Evolutionary conservation across 2,329 filamentous ascomycete genomes (phyloP).

Genomic region (Periconia sp.): DNA sequence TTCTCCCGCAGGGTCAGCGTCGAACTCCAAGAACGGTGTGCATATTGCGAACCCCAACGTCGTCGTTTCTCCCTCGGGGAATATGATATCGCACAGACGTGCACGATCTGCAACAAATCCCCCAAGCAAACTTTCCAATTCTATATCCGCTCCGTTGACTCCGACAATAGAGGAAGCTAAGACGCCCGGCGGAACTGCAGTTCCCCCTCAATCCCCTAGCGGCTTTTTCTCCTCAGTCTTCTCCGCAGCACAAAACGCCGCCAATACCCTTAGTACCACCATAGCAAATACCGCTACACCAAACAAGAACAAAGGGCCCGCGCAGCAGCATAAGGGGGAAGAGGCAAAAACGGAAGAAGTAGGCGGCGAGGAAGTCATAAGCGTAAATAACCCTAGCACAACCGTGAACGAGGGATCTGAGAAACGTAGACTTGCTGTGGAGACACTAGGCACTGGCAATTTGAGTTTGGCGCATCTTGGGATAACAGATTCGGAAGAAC

Average conservation of each 20-base stretch:
- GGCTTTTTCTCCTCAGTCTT: slow-evolving; percentile 95
- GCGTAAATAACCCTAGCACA: slow-evolving; percentile 28
- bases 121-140: slow-evolving; percentile 87
- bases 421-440: slow-evolving; percentile 71
- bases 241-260: slow-evolving; percentile 89
- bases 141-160: slow-evolving; percentile 66
- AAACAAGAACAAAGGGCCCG: slow-evolving; percentile 54
- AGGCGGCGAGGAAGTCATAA: slow-evolving; percentile 48
- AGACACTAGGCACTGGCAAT: slow-evolving; percentile 86
- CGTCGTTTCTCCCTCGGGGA: slow-evolving; percentile 64
- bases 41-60: slow-evolving; percentile 52
- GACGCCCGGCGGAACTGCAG: slow-evolving; percentile 57
- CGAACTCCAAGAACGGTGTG: slow-evolving; percentile 21
- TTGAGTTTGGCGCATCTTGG: slow-evolving; percentile 87
- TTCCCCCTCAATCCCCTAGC: slow-evolving; percentile 46
- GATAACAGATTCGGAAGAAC: slow-evolving; percentile 64
- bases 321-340: slow-evolving; percentile 32
- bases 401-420: slow-evolving; percentile 21
- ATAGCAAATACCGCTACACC: slow-evolving; percentile 65
- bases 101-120: slow-evolving; percentile 58
- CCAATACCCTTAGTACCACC: slow-evolving; percentile 71
- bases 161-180: slow-evolving; percentile 74
- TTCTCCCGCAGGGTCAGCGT: slow-evolving; percentile 34
- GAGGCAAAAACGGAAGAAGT: slow-evolving; percentile 29
- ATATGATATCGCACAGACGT: slow-evolving; percentile 73